These are phyloP conservation scores for Poa pratensis DNA, from an alignment of 176 grass and related monocot species.

Conservation along the genomic window DNA sequence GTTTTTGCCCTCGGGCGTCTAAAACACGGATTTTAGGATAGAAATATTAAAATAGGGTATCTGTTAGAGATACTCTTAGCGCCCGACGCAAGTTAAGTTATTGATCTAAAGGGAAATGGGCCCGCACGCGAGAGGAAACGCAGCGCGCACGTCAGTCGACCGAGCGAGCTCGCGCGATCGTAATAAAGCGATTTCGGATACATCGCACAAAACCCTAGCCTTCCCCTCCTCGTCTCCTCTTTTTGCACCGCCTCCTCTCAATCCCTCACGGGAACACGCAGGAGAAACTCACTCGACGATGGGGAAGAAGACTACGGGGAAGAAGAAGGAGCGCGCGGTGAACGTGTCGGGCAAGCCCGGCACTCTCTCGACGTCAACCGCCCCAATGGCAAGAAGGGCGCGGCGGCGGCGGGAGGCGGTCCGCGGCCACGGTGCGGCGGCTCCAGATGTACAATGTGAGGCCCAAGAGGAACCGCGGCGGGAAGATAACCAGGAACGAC, in stretches of 20 bases:
- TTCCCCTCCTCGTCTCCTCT: too few relatives aligned
- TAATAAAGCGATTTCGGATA: too few relatives aligned
- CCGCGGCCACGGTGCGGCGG: conserved; percentile 74
- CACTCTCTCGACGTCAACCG: conserved; percentile 95
- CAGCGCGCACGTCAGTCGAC: too few relatives aligned
- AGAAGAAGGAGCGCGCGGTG: conserved; percentile 87
- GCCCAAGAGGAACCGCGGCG: conserved; percentile 67
- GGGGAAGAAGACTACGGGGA: conserved; percentile 52
- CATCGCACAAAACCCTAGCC: too few relatives aligned
- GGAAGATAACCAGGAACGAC: conserved; percentile 71
- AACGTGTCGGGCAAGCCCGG: conserved; percentile 87
- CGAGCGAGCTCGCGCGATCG: too few relatives aligned
- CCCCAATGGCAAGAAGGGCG: conserved; percentile 77
- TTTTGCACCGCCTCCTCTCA: background rate
- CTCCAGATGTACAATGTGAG: conserved; percentile 78
- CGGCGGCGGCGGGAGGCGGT: conserved; percentile 58
- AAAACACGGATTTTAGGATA: too few relatives aligned
- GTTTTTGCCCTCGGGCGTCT: too few relatives aligned
- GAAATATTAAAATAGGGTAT: too few relatives aligned
- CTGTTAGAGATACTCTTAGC: too few relatives aligned
- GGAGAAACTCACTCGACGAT: background rate
- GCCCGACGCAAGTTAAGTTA: too few relatives aligned
- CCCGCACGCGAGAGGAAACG: too few relatives aligned
- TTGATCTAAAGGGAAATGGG: too few relatives aligned
- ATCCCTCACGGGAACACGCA: background rate